Evolutionary conservation across 2,329 filamentous ascomycete species (phyloP).

Genomic region (Pseudogymnoascus sp.): DNA sequence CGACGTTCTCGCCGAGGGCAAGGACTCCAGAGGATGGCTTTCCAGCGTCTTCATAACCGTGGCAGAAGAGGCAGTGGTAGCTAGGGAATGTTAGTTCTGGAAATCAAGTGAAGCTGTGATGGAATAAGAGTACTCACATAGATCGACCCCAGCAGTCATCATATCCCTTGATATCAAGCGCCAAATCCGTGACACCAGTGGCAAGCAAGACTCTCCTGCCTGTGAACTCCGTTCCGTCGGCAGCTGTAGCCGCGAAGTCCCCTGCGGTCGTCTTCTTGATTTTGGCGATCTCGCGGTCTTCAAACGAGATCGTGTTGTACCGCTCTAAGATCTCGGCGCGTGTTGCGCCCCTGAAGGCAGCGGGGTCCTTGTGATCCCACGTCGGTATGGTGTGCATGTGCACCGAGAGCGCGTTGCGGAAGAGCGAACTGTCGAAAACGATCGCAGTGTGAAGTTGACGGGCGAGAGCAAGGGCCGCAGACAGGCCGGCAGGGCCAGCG

Average conservation of each 20-base stretch:
- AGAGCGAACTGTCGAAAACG: constrained; percentile 35
- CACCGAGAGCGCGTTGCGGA: constrained; percentile 33
- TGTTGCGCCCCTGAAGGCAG: constrained; percentile 26
- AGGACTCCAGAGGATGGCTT: constrained; percentile 38
- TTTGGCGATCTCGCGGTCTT: constrained; percentile 14
- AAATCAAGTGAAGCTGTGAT: neutral
- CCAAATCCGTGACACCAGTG: constrained; percentile 42
- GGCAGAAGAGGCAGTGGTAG: constrained; percentile 8
- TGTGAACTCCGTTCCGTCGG: constrained; percentile 32
- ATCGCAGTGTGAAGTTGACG: constrained; percentile 32
- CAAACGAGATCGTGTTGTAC: constrained; percentile 30
- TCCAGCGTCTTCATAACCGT: constrained; percentile 47
- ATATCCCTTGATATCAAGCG: constrained; percentile 45
- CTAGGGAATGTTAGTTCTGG: neutral
- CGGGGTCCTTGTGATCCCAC: constrained; percentile 30
- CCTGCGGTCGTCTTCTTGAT: constrained; percentile 15
- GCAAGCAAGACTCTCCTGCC: constrained; percentile 48
- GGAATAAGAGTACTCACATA: neutral
- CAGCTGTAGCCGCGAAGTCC: constrained; percentile 34
- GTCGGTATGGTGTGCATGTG: constrained; percentile 38
- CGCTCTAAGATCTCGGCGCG: constrained; percentile 28
- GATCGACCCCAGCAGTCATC: constrained; percentile 41
- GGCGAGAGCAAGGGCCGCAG: constrained; percentile 31
- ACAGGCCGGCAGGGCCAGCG: constrained; percentile 37
- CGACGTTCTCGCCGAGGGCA: constrained; percentile 30